phyloP scores from a whole-genome alignment of 2,329 filamentous ascomycete species.

The Clonostachys rhizophaga region DNA sequence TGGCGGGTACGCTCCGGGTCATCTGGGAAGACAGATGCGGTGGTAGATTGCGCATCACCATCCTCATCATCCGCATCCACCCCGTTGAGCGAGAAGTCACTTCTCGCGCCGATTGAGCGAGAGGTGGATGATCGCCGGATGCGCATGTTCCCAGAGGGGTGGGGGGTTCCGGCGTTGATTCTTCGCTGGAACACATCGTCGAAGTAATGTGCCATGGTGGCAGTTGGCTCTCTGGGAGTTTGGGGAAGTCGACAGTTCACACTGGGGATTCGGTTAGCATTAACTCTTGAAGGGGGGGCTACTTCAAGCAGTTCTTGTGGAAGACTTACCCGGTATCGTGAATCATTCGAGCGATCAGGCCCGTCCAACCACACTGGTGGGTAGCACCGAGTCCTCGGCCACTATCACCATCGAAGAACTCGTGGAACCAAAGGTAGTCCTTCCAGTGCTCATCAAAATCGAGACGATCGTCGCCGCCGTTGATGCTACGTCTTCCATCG shows the following conservation, averaged over 20 bases:
- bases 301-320: not conserved
- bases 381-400: conserved; percentile 86
- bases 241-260: conserved; percentile 88
- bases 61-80: conserved; percentile 27
- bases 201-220: conserved; percentile 88
- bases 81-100: conserved; percentile 62
- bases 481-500: conserved; percentile 83
- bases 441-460: conserved; percentile 94
- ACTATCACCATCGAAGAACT: conserved; percentile 93
- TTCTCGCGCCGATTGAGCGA: conserved; percentile 78
- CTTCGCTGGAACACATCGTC: conserved; percentile 72
- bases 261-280: conserved; percentile 45
- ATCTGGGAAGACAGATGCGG: conserved; percentile 22
- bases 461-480: conserved; percentile 76
- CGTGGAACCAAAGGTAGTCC: conserved; percentile 82
- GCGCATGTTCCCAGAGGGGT: conserved; percentile 36
- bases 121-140: conserved; percentile 77
- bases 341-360: conserved; percentile 92
- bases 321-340: conserved; percentile 85
- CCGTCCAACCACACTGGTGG: conserved; percentile 96
- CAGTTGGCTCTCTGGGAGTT: conserved; percentile 82
- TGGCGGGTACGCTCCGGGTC: conserved; percentile 39
- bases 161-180: conserved; percentile 25
- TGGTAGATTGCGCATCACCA: conserved; percentile 24
- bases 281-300: not conserved